phyloP scores from a whole-genome alignment of 441 rosid genomes.

The Gossypium laxum region DNA sequence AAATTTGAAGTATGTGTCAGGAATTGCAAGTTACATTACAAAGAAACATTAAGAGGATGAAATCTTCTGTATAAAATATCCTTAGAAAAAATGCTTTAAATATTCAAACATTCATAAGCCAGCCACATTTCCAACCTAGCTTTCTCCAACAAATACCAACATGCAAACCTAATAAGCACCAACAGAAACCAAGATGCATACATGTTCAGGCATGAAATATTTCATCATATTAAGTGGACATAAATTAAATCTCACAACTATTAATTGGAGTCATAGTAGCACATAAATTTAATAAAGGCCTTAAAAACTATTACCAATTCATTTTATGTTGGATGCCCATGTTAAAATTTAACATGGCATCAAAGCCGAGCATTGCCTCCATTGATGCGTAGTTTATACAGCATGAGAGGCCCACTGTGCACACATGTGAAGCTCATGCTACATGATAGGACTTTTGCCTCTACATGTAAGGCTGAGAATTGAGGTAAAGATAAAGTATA shows the following conservation, averaged over 20 bases:
- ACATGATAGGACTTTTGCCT: neutral
- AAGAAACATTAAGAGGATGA: neutral
- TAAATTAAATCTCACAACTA: neutral
- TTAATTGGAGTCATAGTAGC: neutral
- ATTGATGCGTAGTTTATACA: neutral
- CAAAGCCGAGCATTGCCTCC: neutral
- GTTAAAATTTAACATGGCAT: neutral
- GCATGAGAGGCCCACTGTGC: neutral
- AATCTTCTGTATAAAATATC: neutral
- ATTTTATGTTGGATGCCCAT: neutral
- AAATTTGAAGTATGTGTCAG: conserved; percentile 20
- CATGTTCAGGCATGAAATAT: neutral
- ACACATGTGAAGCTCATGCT: neutral
- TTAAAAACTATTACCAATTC: neutral
- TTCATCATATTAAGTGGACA: neutral
- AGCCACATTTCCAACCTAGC: neutral
- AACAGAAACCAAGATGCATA: neutral
- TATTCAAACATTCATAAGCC: neutral
- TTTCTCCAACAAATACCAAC: neutral
- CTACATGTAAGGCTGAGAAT: neutral
- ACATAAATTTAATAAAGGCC: neutral
- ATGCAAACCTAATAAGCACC: neutral
- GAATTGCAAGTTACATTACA: conserved; percentile 6
- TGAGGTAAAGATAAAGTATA: neutral
- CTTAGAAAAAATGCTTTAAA: neutral